A percentile compares a stretch with the other conserved stretches of the same genome.
Evolutionary conservation across 2,329 filamentous ascomycete genomes (phyloP).

Genomic region (Purpureocillium lavendulum): DNA sequence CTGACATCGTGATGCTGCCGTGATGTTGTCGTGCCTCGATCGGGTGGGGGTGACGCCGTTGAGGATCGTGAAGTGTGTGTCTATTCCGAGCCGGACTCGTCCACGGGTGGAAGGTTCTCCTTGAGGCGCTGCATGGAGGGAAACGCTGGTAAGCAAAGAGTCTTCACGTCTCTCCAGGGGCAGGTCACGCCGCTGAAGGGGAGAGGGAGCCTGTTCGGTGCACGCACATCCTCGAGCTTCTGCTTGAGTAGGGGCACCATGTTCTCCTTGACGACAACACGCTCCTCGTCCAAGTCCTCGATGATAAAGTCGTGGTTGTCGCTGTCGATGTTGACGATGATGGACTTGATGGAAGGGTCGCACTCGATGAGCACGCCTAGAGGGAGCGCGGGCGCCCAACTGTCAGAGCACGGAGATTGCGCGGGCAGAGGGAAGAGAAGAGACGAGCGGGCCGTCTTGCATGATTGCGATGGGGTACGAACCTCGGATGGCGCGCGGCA

Average conservation of each 20-base stretch:
- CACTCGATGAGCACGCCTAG: conserved; percentile 69
- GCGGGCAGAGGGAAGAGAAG: neutral
- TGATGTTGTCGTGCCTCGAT: too few species aligned
- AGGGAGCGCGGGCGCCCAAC: conserved; percentile 3
- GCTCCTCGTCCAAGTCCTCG: conserved; percentile 71
- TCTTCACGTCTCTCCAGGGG: too few species aligned
- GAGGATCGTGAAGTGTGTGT: too few species aligned
- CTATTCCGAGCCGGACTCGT: conserved; percentile 44
- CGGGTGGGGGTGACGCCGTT: too few species aligned
- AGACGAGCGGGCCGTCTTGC: too few species aligned
- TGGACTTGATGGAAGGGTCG: conserved; percentile 81
- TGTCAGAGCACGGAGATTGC: neutral
- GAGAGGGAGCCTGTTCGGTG: too few species aligned
- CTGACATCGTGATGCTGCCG: too few species aligned
- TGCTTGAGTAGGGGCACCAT: conserved; percentile 61
- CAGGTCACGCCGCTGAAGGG: too few species aligned
- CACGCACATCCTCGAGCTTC: conserved; percentile 57
- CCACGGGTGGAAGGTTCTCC: conserved; percentile 41
- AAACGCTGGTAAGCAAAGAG: conserved; percentile 1
- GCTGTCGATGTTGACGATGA: conserved; percentile 69
- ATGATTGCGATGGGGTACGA: conserved; percentile 6
- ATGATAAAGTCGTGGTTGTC: conserved; percentile 67
- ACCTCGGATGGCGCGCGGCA: conserved; percentile 53
- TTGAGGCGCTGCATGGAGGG: conserved; percentile 32
- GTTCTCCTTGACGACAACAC: conserved; percentile 65